Evolutionary conservation across 768 basidiomycete species (phyloP).

Genomic region (Boletus vermiculosoides): DNA sequence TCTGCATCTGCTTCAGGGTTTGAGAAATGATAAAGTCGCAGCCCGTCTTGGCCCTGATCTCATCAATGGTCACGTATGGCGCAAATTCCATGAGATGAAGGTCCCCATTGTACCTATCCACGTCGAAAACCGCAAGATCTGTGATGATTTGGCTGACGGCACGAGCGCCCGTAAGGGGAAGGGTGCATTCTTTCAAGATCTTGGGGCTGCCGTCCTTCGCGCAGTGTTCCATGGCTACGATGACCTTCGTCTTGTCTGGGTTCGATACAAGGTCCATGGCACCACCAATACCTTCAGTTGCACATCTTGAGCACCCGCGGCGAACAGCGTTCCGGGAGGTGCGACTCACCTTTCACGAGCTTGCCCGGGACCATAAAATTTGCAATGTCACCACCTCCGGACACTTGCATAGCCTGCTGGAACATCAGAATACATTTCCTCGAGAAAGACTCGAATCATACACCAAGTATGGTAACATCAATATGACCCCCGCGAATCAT

Average conservation of each 20-base stretch:
- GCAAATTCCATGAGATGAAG: constrained; percentile 75
- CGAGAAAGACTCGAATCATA: constrained; percentile 49
- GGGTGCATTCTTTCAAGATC: constrained; percentile 72
- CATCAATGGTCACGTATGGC: constrained; percentile 74
- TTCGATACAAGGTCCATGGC: constrained; percentile 96
- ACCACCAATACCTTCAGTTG: constrained; percentile 79
- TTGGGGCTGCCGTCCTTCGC: constrained; percentile 87
- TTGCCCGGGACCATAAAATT: constrained; percentile 98
- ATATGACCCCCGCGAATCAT: constrained; percentile 98
- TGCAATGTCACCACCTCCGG: constrained; percentile 84
- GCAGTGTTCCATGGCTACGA: constrained; percentile 85
- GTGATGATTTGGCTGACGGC: constrained; percentile 89
- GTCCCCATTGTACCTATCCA: constrained; percentile 68
- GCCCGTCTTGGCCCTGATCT: constrained; percentile 79
- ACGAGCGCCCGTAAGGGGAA: constrained; percentile 84
- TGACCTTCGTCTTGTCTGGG: constrained; percentile 88
- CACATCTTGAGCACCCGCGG: constrained; percentile 34
- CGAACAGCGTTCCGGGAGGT: constrained; percentile 3
- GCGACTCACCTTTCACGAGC: constrained; percentile 65
- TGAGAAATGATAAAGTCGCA: constrained; percentile 66
- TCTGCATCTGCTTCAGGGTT: constrained; percentile 49
- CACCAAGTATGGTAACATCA: constrained; percentile 89
- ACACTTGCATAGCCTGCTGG: constrained; percentile 88
- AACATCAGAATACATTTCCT: not conserved
- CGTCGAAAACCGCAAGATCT: constrained; percentile 84